Evolutionary conservation across 768 basidiomycete species (phyloP), one percentile per base, ranked within the genome.

Genomic region (Rhodotorula toruloides): DNA sequence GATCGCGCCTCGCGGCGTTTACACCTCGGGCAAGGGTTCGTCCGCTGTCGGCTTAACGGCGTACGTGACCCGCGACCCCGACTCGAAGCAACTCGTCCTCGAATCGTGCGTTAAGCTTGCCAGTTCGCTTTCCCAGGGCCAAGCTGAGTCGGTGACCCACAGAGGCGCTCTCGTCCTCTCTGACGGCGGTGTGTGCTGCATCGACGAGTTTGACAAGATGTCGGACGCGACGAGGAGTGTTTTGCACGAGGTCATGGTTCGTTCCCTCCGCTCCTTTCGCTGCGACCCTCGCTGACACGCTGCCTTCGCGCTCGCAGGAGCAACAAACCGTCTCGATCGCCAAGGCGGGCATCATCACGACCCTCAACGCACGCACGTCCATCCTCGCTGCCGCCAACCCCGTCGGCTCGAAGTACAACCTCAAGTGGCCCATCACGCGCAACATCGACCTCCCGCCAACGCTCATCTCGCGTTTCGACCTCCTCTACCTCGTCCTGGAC

Each of bases 361-460:
- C 82, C 7, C 76, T 82, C 54, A 82, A 82, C 67, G 82, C 82
- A 17, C 77, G 82, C 47, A 82, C 82, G 11, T 82, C 82, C 13
- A 81, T 82, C 72, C 77, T 99, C 16, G 96, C 96, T 2, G 96
- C 93, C 11, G 96, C 96, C 31, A 98, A 99, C 76, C 96, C 96
- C 1, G 89, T 98, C 34, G 91, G 90, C 25, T 93, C 91, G 0
- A 91, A 90, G 76, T 98, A 98, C 79, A 89, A 97, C 77, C 86
- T 89, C 52, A 84, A 91, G 67, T 80, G 90, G 74, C 91, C 94
- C 4, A 89, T 98, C 72, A 94, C 94, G 0, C 83, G 87, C 58
- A 99, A 99, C 79, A 97, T 99, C 70, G 93, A 98, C 77, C 83
- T 99, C 25, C 96, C 96, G 5, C 96, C 96, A 3, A 99, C 94